These are phyloP conservation scores for Alternaria brassicicola DNA, from an alignment of 2,329 filamentous ascomycete genomes.

Conservation along the genomic window DNA sequence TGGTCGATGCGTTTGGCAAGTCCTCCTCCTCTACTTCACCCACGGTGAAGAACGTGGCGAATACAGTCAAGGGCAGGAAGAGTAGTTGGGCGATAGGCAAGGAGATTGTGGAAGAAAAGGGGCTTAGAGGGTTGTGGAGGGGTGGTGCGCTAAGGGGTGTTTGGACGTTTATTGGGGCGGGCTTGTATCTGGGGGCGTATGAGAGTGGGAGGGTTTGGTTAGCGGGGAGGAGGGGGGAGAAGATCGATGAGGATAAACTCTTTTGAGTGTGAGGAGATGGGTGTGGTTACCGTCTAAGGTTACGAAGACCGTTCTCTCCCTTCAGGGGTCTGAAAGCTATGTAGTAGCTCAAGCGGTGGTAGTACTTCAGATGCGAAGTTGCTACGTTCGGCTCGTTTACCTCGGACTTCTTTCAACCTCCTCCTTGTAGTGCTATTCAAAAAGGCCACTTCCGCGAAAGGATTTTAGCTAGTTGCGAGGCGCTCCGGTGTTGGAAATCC, in stretches of 20 bases:
- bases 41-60: neutral
- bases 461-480: no score
- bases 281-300: no score
- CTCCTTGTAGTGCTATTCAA: no score
- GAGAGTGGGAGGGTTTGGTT: constrained; percentile 71
- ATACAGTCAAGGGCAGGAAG: constrained; percentile 35
- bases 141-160: constrained; percentile 74
- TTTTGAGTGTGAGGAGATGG: constrained; percentile 10
- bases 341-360: no score
- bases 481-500: no score
- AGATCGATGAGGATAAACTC: constrained; percentile 44
- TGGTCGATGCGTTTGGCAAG: constrained; percentile 53
- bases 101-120: constrained; percentile 70
- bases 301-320: no score
- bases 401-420: no score
- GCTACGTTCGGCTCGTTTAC: no score
- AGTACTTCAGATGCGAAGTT: no score
- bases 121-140: constrained; percentile 75
- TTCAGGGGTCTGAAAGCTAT: no score
- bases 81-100: constrained; percentile 64
- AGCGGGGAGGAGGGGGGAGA: constrained; percentile 52
- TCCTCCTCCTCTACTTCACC: constrained; percentile 2
- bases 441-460: no score
- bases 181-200: constrained; percentile 85
- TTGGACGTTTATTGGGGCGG: constrained; percentile 84